Percentiles rank a stretch among this genome's conserved stretches.
phyloP scores from a whole-genome alignment of 164 flowering plant species.

The Nelumbo lutea region DNA sequence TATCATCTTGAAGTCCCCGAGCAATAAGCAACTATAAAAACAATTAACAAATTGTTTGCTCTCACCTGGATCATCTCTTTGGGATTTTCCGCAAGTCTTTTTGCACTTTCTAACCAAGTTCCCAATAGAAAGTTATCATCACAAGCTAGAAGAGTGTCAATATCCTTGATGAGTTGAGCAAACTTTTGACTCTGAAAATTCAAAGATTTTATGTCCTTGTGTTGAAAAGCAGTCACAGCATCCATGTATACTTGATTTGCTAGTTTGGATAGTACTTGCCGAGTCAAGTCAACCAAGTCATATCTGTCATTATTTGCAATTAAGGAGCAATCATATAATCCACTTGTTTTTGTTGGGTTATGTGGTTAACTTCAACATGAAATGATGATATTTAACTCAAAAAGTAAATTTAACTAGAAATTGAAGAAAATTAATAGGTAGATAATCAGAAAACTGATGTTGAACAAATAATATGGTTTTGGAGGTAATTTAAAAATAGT shows the following conservation, averaged over 20 bases:
- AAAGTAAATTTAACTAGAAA: background rate
- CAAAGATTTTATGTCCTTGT: conserved; percentile 44
- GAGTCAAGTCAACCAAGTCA: conserved; percentile 91
- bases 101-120: conserved; percentile 89
- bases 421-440: background rate
- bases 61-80: conserved; percentile 64
- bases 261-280: conserved; percentile 82
- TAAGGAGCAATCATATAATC: background rate
- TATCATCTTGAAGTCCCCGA: background rate
- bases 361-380: background rate
- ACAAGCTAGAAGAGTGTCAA: conserved; percentile 76
- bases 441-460: background rate
- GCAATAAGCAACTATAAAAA: background rate
- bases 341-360: background rate
- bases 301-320: conserved; percentile 46
- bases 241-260: conserved; percentile 83
- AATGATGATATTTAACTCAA: background rate
- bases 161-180: conserved; percentile 67
- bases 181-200: conserved; percentile 48
- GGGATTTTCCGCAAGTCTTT: conserved; percentile 52
- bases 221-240: conserved; percentile 54
- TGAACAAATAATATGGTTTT: background rate
- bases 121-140: conserved; percentile 91
- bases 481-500: background rate
- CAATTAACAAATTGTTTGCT: conserved; percentile 2